Evolutionary conservation across 1,139 yeast genomes (phyloP), one percentile per base, ranked within the genome.

Genomic region (Saccharomyces hybrid): DNA sequence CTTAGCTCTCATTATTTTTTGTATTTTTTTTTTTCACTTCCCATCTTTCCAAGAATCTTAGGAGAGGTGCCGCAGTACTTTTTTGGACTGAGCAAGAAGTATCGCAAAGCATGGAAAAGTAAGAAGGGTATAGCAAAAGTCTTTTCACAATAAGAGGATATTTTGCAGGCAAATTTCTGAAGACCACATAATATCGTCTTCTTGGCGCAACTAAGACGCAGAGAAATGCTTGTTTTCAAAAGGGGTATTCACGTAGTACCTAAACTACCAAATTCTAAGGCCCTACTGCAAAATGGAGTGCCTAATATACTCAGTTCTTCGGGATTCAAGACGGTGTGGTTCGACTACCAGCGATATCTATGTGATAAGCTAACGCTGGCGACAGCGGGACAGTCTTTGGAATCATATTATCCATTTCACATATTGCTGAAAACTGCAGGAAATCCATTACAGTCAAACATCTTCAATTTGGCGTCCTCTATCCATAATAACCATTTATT

Each of bases 401-500:
- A 90, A 71, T 78, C 87, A 9, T 81, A 88, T 68, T 75, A 79
- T 23, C 95, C 97, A 3, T 84, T 86, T 69, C 89, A 88, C 59
- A 83, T 90, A 59, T 72, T 89, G 61, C 75, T 88, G 57, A 80
- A 83, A 63, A 83, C 95, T 1, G 88, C 95, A 7, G 80, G 81
- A 64, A 82, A 82, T 62, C 78, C 88, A 34, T 81, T 84, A 47
- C 81, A 81, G 64, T 86, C 91, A 47, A 81, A 82, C 56, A 75
- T 86, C 13, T 91, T 86, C 77, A 95, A 90, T 73, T 82, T 78
- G 67, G 97, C 99, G 11, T 87, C 97, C 4, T 96, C 88, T 70
- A 85, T 91, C 2, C 95, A 88, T 73, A 91, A 90, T 74, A 93
- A 93, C 74, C 99, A 93, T 73, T 78, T 93, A 56, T 89, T 87